These are phyloP conservation scores for Pseudogymnoascus pannorum DNA, from an alignment of 2,329 filamentous ascomycete species.

Conservation along the genomic window DNA sequence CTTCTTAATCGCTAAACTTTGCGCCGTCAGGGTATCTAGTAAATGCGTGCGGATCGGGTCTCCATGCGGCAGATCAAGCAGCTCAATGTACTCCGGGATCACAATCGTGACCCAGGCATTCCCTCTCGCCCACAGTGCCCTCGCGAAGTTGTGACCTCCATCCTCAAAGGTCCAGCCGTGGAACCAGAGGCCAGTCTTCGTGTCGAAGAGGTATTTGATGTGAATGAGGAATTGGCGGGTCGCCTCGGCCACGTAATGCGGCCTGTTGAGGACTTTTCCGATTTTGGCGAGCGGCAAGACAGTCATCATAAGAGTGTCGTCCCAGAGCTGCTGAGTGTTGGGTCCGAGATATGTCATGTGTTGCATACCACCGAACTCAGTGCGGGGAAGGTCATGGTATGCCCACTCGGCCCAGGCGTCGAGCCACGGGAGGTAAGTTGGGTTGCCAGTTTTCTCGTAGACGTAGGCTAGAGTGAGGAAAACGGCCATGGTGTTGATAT, in stretches of 20 bases:
- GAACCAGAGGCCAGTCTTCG: slow-evolving; percentile 65
- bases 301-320: slow-evolving; percentile 85
- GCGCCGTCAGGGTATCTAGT: slow-evolving; percentile 57
- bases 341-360: slow-evolving; percentile 45
- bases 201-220: slow-evolving; percentile 71
- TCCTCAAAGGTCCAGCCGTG: slow-evolving; percentile 75
- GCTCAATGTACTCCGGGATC: slow-evolving; percentile 73
- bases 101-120: slow-evolving; percentile 75
- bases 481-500: slow-evolving; percentile 78
- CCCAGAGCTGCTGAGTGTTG: slow-evolving; percentile 73
- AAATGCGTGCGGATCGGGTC: slow-evolving; percentile 53
- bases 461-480: slow-evolving; percentile 69
- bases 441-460: slow-evolving; percentile 67
- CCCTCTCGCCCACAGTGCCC: slow-evolving; percentile 50
- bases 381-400: slow-evolving; percentile 67
- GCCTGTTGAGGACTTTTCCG: slow-evolving; percentile 59
- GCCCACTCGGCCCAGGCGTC: slow-evolving; percentile 80
- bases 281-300: slow-evolving; percentile 76
- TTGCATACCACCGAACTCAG: slow-evolving; percentile 50
- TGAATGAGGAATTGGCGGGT: slow-evolving; percentile 72
- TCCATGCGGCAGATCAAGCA: slow-evolving; percentile 51
- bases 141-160: slow-evolving; percentile 55
- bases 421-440: slow-evolving; percentile 66
- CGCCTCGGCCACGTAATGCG: slow-evolving; percentile 69
- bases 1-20: slow-evolving; percentile 56